Conservation (phyloP, 1,284 basidiomycete species). For the Ceratobasidium sp. region DNA sequence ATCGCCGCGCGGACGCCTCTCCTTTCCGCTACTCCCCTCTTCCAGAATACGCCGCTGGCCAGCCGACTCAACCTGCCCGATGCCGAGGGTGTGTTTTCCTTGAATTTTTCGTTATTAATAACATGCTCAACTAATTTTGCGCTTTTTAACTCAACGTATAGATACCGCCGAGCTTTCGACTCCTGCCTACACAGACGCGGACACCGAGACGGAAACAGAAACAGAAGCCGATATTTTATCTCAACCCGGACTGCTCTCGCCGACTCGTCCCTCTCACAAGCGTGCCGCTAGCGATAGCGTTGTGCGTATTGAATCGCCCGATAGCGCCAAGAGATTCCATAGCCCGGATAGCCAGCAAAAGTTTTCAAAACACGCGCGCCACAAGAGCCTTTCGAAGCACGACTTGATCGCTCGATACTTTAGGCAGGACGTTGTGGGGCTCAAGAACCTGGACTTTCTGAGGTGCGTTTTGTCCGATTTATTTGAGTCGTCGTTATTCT, state of each 20-base stretch:
- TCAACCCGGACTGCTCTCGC: conserved; percentile 2
- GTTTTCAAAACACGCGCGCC: conserved; percentile 5
- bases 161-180: conserved; percentile 59
- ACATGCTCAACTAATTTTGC: background rate
- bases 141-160: conserved; percentile 40
- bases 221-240: conserved; percentile 49
- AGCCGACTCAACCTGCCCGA: conserved; percentile 46
- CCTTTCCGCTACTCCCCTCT: conserved; percentile 15
- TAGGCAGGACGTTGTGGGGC: conserved; percentile 83
- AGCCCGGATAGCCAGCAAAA: background rate
- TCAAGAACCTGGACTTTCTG: conserved; percentile 86
- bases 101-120: background rate
- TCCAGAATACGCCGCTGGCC: conserved; percentile 5
- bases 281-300: background rate
- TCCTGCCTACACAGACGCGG: conserved; percentile 76
- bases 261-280: background rate
- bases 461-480: conserved; percentile 61
- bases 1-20: conserved; percentile 85
- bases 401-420: conserved; percentile 93
- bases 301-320: conserved; percentile 27
- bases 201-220: conserved; percentile 77
- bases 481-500: background rate
- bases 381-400: conserved; percentile 71
- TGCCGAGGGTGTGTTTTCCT: conserved; percentile 6
- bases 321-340: background rate